Evolutionary conservation across 2,329 filamentous ascomycete species (phyloP), one percentile per base, ranked within the genome.

Genomic region (Thelonectria rubi): DNA sequence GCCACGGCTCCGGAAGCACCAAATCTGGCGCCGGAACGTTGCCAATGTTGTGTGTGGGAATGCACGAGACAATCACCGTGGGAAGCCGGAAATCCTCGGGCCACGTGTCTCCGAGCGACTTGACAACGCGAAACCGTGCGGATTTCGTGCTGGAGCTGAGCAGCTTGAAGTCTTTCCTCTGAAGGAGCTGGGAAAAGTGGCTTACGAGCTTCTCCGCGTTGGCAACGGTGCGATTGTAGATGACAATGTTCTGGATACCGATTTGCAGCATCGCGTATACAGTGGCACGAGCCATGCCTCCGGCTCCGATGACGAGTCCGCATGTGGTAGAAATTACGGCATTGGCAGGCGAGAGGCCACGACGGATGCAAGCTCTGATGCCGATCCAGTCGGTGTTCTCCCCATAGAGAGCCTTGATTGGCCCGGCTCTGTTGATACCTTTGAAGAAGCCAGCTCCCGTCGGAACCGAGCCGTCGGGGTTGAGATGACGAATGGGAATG

Each of bases 341-440:
- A 63, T 90, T 90, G 3, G 90, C 88, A 0, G 91, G 91, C 1
- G 91, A 93, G 2, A 93, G 79, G 2, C 90, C 90, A 32, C 90
- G 83, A 6, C 88, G 84, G 43, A 94, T 85, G 71, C 90, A 93
- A 3, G 89, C 90, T 55, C 89, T 81, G 43, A 94, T 91, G 5
- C 91, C 91, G 34, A 93, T 90, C 88, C 91, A 94, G 73, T 94
- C 91, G 0, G 91, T 93, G 62, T 94, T 94, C 60, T 93, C 90
- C 1, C 91, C 91, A 64, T 92, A 91, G 0, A 93, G 80, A 0
- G 88, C 89, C 63, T 85, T 84, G 7, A 92, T 85, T 0, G 87
- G 85, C 0, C 91, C 90, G 1, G 88, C 83, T 45, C 86, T 82
- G 64, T 89, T 89, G 30, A 75, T 65, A 61, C 86, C 82, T n/a